Percentiles rank a stretch among this genome's conserved stretches.
These are phyloP conservation scores for Kurtzmaniella cleridarum DNA, from an alignment of 805 yeast species.

Conservation along the genomic window DNA sequence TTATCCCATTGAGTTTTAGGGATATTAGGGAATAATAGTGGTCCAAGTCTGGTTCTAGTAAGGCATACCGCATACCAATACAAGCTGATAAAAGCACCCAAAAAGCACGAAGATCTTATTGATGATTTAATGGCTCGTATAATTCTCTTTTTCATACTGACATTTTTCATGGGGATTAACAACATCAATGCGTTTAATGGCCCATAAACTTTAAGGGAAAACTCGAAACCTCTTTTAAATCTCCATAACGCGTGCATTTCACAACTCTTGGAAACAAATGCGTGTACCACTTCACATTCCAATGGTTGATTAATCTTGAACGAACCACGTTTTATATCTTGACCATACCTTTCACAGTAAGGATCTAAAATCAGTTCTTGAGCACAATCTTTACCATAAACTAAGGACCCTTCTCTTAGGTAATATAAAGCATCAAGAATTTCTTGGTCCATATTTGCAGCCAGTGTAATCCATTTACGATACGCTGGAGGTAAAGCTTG, in stretches of 20 bases:
- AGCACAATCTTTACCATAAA: constrained; percentile 22
- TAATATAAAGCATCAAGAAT: constrained; percentile 21
- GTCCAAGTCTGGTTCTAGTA: constrained; percentile 34
- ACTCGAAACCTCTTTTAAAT: constrained; percentile 35
- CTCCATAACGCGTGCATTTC: constrained; percentile 45
- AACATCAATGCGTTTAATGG: constrained; percentile 34
- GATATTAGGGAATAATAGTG: constrained; percentile 31
- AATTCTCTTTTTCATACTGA: constrained; percentile 10
- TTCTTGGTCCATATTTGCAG: constrained; percentile 34
- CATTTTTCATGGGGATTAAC: constrained; percentile 15
- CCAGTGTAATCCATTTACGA: constrained; percentile 35
- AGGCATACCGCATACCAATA: constrained; percentile 47
- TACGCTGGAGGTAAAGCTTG: constrained; percentile 28
- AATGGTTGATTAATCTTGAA: constrained; percentile 24
- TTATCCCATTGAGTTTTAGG: constrained; percentile 32
- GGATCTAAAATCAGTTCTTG: constrained; percentile 16
- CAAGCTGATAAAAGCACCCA: constrained; percentile 37
- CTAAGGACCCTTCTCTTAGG: constrained; percentile 17
- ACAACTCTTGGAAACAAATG: constrained; percentile 32
- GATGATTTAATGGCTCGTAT: constrained; percentile 21
- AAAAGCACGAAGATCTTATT: constrained; percentile 37
- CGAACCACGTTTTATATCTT: constrained; percentile 21
- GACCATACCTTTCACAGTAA: constrained; percentile 20
- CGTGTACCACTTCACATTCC: constrained; percentile 38
- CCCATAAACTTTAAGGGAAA: constrained; percentile 36